Evolutionary conservation across 768 basidiomycete species (phyloP).

Genomic region (Russula olivacea): DNA sequence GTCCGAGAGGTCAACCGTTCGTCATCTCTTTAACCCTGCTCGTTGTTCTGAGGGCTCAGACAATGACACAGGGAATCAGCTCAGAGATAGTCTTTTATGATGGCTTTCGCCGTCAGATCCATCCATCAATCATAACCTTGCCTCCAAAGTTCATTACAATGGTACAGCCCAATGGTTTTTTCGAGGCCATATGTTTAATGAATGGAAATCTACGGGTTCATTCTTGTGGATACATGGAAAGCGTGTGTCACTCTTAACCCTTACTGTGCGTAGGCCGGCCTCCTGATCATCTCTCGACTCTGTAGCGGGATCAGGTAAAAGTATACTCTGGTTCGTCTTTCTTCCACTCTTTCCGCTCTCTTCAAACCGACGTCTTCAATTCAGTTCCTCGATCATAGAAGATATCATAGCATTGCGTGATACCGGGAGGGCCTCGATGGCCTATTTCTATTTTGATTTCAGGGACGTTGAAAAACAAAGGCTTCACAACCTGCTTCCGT

Average conservation of each 20-base stretch:
- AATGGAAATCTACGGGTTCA: no score
- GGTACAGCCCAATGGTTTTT: no score
- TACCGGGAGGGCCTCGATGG: neutral
- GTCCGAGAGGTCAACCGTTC: neutral
- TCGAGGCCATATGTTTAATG: no score
- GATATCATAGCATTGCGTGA: neutral
- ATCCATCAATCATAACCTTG: no score
- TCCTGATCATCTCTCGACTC: neutral
- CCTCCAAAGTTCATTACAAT: no score
- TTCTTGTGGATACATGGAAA: no score
- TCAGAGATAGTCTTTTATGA: no score
- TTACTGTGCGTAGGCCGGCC: neutral
- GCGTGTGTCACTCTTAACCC: no score
- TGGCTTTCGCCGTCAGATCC: no score
- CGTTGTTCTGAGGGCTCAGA: no score
- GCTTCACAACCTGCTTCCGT: neutral
- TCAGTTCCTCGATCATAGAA: constrained; percentile 6
- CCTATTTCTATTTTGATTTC: constrained; percentile 9
- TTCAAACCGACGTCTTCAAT: neutral
- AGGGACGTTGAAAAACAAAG: constrained; percentile 2
- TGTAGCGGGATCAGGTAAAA: constrained; percentile 7
- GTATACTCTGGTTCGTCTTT: constrained; percentile 2
- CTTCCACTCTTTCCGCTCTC: no score
- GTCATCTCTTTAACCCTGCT: neutral
- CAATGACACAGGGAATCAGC: no score